Base-by-base conservation (phyloP, 768 basidiomycete species). In the Psilocybe cubensis region DNA sequence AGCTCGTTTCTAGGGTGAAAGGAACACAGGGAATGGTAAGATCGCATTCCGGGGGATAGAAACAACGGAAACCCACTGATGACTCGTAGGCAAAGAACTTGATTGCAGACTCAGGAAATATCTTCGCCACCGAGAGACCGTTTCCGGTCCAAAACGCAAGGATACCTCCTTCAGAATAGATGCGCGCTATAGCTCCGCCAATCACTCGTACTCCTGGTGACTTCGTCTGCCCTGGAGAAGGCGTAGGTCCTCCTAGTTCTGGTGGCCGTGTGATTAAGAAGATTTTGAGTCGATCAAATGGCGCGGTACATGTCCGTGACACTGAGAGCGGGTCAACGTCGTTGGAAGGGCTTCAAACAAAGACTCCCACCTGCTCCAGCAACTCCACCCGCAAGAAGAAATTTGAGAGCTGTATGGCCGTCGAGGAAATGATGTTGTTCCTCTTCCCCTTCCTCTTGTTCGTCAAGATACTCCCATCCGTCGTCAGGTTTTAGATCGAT, bases 71-170 rank as follows among this genome's bases (percentile, higher is more conserved):
- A 82, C 89, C 72, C 65, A 95, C 94, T 53, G 94, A 88, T 56
- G 92, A 89, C 74, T 98, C 97, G 72, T 98, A 98, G 3, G 92
- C 73, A 64, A 96, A 87, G 78, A 99, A 98, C 74, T 98, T 98
- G 82, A 98, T 97, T 24, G 97, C 97, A 45, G 94, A 98, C 78
- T 98, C 96, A 4, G 96, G 96, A 61, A 98, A 91, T 61, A 98
- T 97, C 79, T 98, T 98, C 51, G 86, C 83, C 24, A 98, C 91
- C 46, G 96, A 98, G 52, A 99, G 79, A 31, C 88, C 90, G 68
- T 94, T 97, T 5, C 97, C 97, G n/a, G 95, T 94, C 96, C 97
- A 99, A 71, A 98, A 99, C 3, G 89, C 92, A 49, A 88, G 79
- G 14, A 97, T 74, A 6, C 95, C 95, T 28, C 94, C 94, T 72